Conservation (phyloP, 495 filamentous ascomycete genomes). For the Bacidia rubella region DNA sequence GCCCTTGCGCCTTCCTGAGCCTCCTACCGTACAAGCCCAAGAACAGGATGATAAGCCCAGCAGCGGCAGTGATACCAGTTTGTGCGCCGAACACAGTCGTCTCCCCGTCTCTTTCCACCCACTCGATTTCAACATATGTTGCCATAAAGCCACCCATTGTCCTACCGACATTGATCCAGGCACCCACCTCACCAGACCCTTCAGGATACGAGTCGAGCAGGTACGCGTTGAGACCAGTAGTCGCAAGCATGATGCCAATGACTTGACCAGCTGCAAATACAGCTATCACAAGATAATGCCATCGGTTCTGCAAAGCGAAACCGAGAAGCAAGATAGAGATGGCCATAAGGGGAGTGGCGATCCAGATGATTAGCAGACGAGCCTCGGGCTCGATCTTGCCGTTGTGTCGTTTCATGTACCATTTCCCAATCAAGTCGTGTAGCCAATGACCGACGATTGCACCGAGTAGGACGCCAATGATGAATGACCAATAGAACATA, state of each 20-base stretch:
- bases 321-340: constrained; percentile 40
- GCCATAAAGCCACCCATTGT: constrained; percentile 36
- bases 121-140: constrained; percentile 36
- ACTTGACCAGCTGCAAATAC: constrained; percentile 44
- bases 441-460: constrained; percentile 45
- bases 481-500: constrained; percentile 48
- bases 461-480: constrained; percentile 40
- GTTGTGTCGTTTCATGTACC: constrained; percentile 34
- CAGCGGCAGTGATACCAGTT: constrained; percentile 9
- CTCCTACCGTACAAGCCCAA: constrained; percentile 12
- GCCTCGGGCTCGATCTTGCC: constrained; percentile 47
- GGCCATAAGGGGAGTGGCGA: constrained; percentile 37
- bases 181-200: constrained; percentile 41
- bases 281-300: constrained; percentile 42
- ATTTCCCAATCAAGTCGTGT: constrained; percentile 37
- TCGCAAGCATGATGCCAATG: constrained; percentile 52
- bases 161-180: constrained; percentile 36
- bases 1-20: constrained; percentile 10
- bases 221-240: constrained; percentile 46
- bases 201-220: constrained; percentile 46
- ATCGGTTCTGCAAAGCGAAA: constrained; percentile 36
- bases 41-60: constrained; percentile 8
- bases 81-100: constrained; percentile 5
- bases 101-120: constrained; percentile 16
- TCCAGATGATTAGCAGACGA: constrained; percentile 37